Conservation (phyloP, 192 early-diverging fungal genomes). For the Entophlyctis helioformis region DNA sequence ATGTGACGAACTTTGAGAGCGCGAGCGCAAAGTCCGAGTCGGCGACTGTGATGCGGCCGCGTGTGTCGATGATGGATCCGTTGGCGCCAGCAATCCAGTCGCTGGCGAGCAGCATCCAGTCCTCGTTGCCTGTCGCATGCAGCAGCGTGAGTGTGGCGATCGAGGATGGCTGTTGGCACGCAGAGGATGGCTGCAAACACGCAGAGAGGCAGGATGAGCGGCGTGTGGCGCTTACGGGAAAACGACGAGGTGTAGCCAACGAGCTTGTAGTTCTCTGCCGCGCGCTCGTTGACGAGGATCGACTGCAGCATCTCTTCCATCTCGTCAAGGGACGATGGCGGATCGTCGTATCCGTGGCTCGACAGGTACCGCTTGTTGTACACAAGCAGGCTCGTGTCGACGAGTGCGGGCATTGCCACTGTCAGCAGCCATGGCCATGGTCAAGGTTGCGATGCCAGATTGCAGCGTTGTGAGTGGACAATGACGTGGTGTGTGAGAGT, state of each 20-base stretch:
- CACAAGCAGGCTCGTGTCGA: conserved; percentile 19
- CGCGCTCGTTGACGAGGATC: conserved; percentile 7
- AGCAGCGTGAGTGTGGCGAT: neutral
- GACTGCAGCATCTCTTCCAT: conserved; percentile 14
- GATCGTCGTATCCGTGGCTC: conserved; percentile 4
- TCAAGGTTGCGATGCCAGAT: too few relatives aligned
- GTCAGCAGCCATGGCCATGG: too few relatives aligned
- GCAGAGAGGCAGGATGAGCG: too few relatives aligned
- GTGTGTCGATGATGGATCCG: conserved; percentile 4
- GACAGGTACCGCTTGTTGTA: conserved; percentile 22
- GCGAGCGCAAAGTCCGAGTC: conserved; percentile 13
- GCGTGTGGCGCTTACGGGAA: conserved; percentile 4
- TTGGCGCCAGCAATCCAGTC: conserved; percentile 20
- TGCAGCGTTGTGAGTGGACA: too few relatives aligned
- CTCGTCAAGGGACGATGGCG: conserved; percentile 15
- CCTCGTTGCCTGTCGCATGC: conserved; percentile 17
- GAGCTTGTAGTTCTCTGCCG: conserved; percentile 16
- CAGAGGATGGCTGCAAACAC: too few relatives aligned
- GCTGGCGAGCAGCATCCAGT: conserved; percentile 8
- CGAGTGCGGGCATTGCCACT: conserved; percentile 22
- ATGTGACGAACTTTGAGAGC: conserved; percentile 9
- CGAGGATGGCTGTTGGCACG: neutral
- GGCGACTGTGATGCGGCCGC: conserved; percentile 12
- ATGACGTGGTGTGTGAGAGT: too few relatives aligned
- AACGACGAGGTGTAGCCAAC: conserved; percentile 17